Percentiles rank a stretch among this genome's conserved stretches.
Conservation (phyloP, 2,329 filamentous ascomycete species). For the Fusarium camptoceras region DNA sequence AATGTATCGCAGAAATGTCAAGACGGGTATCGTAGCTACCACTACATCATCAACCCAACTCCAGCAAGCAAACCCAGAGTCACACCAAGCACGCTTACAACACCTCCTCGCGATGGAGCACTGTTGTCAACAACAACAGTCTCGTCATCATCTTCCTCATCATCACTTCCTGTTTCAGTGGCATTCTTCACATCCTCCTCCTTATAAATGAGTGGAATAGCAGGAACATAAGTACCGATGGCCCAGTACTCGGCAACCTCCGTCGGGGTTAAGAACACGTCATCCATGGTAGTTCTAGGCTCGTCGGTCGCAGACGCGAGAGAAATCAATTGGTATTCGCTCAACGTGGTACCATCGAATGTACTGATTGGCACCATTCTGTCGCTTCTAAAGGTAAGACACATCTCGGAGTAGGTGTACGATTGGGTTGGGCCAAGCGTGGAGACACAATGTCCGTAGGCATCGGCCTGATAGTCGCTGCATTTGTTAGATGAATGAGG, state of each 20-base stretch:
- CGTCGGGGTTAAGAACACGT: not conserved
- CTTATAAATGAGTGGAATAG: not conserved
- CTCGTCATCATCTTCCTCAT: not conserved
- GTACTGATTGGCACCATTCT: not conserved
- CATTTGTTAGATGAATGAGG: not conserved
- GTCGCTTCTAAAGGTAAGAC: not conserved
- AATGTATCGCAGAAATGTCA: not conserved
- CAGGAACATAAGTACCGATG: not conserved
- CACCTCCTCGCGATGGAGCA: not conserved
- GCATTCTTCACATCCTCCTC: not conserved
- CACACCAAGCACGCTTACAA: not conserved
- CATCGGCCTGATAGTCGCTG: not conserved
- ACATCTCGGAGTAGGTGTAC: not conserved
- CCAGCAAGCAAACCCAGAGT: not conserved
- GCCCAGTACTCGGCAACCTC: not conserved
- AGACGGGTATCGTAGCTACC: not conserved
- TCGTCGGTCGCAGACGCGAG: not conserved
- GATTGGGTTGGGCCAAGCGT: not conserved
- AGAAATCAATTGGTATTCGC: not conserved
- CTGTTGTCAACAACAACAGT: not conserved
- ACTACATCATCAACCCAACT: not conserved
- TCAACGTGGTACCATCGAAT: not conserved
- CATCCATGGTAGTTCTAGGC: not conserved
- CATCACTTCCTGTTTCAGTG: not conserved
- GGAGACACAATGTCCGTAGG: not conserved